Percentiles rank a stretch among this genome's conserved stretches.
phyloP scores from a whole-genome alignment of 345 rosid genomes.

The Carallia brachiata region DNA sequence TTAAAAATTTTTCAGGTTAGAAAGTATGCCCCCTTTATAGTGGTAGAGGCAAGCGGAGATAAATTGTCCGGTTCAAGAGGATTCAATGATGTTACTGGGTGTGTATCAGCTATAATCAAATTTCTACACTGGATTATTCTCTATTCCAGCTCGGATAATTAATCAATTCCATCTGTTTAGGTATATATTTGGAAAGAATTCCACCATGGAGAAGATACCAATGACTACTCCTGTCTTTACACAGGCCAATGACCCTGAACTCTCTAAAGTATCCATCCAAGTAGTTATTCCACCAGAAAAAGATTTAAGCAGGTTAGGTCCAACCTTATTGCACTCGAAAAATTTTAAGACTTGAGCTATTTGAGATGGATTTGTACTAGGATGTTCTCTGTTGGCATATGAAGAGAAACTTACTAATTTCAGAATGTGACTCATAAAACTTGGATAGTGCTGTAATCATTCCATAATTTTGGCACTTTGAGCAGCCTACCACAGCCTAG shows the following conservation, averaged over 20 bases:
- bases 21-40: conserved; percentile 56
- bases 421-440: no score
- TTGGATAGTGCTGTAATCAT: neutral
- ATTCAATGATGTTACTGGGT: conserved; percentile 77
- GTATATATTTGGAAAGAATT: conserved; percentile 77
- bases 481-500: conserved; percentile 71
- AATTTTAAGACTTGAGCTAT: neutral
- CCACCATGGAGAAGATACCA: conserved; percentile 54
- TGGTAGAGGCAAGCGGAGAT: conserved; percentile 80
- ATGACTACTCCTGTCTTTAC: conserved; percentile 84
- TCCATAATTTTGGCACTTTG: conserved; percentile 4
- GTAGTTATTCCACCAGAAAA: conserved; percentile 71
- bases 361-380: neutral
- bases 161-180: conserved; percentile 31
- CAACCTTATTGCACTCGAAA: neutral
- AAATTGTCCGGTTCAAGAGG: conserved; percentile 70
- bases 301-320: conserved; percentile 55
- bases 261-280: conserved; percentile 65
- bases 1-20: conserved; percentile 49
- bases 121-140: neutral
- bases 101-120: conserved; percentile 16
- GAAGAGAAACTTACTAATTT: no score
- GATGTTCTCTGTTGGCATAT: no score
- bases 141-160: neutral
- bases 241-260: conserved; percentile 51